Evolutionary conservation across 768 basidiomycete genomes (phyloP), one percentile per base, ranked within the genome.

Genomic region (Amyloporia xantha): DNA sequence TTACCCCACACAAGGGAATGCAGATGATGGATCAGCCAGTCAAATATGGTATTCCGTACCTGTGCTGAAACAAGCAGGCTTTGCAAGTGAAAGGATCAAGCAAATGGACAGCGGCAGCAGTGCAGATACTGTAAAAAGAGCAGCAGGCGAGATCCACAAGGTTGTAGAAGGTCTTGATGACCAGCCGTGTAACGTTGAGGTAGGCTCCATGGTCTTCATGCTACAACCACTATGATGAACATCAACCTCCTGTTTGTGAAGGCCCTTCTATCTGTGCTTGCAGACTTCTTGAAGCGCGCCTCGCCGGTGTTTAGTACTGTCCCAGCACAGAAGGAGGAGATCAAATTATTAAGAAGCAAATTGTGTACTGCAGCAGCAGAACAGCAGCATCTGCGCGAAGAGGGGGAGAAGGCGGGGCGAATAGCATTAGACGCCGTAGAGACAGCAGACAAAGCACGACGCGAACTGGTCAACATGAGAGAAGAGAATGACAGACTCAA

Each of bases 401-500:
- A 48, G 5, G 23, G 4, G 11, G 19, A 26, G 17, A 20, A 49
- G 5, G 27, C 40, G 2, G 39, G 37, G 15, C 20, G 20, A 4
- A 9, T 41, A n/a, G 20, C n/a, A n/a, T 6, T 24, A 17, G 24
- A n/a, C 13, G 48, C 48, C 5, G 21, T 48, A 3, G 47, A 49
- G 15, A 27, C 48, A 2, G 48, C 48, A 17, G 47, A 48, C 23
- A 5, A 40, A 33, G 48, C 48, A 12, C 20, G 35, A n/a, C n/a
- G 23, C 3, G 26, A 49, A 17, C 19, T 27, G 2, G 25, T 25
- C 5, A 13, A n/a, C 15, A 27, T 15, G n/a, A 6, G 15, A 10
- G 25, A 49, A 26, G 27, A 42, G 27, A 20, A 5, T 17, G 48
- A 41, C 4, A 2, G 17, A 2, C 39, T 42, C 3, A 20, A 17